Evolutionary conservation across 2,329 filamentous ascomycete genomes (phyloP).

Genomic region (Fusarium equiseti): DNA sequence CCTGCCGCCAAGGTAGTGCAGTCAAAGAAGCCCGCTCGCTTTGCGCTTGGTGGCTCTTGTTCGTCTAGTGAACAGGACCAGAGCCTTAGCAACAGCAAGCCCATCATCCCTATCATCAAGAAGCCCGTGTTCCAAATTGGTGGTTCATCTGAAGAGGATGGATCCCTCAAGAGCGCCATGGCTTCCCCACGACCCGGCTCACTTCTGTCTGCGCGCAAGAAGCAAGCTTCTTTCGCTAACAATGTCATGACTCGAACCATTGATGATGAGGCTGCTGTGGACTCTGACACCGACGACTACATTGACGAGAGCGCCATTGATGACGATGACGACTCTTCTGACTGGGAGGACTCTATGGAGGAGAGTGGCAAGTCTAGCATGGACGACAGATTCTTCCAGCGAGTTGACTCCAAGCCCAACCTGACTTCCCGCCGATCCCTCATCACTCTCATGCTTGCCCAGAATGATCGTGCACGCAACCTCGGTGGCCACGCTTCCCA

Average conservation of each 20-base stretch:
- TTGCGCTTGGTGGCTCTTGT: constrained; percentile 82
- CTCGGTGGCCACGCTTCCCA: constrained; percentile 77
- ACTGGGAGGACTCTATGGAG: constrained; percentile 76
- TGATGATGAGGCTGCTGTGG: constrained; percentile 64
- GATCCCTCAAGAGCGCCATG: constrained; percentile 73
- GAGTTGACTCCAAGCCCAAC: constrained; percentile 89
- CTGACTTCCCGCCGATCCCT: constrained; percentile 88
- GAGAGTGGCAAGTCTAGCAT: constrained; percentile 87
- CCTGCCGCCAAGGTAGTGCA: constrained; percentile 75
- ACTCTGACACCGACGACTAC: constrained; percentile 75
- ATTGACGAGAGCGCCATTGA: constrained; percentile 87
- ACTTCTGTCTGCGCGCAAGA: constrained; percentile 67
- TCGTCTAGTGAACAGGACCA: constrained; percentile 73
- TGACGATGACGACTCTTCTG: constrained; percentile 73
- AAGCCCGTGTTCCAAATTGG: constrained; percentile 65
- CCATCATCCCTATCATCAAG: constrained; percentile 48
- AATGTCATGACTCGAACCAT: constrained; percentile 78
- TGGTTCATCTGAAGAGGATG: constrained; percentile 79
- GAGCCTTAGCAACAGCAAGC: constrained; percentile 60
- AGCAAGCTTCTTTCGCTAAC: constrained; percentile 85
- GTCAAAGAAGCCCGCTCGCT: constrained; percentile 72
- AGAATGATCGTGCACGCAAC: constrained; percentile 77
- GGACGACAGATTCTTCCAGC: constrained; percentile 87
- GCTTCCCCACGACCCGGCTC: constrained; percentile 59
- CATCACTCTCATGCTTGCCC: constrained; percentile 86